Conservation (phyloP, 2,329 filamentous ascomycete species). For the Venturia asperata region DNA sequence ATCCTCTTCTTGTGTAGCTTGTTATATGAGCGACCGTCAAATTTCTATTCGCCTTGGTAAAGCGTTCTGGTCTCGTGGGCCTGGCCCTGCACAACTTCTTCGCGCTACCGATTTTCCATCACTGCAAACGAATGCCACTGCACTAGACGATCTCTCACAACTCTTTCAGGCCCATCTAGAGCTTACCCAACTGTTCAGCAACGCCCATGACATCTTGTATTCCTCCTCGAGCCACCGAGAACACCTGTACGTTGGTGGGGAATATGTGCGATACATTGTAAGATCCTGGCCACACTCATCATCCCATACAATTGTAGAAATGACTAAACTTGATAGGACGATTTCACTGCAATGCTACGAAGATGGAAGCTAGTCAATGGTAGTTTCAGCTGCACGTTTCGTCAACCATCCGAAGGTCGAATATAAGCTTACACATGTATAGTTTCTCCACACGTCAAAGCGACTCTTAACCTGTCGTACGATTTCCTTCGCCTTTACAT, state of each 20-base stretch:
- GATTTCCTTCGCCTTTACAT: slow-evolving; percentile 68
- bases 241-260: slow-evolving; percentile 62
- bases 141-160: slow-evolving; percentile 59
- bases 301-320: background rate
- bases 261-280: slow-evolving; percentile 69
- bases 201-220: slow-evolving; percentile 67
- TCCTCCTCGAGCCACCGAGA: slow-evolving; percentile 63
- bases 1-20: slow-evolving; percentile 33
- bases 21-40: slow-evolving; percentile 60
- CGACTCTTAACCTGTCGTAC: slow-evolving; percentile 61
- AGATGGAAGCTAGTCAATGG: background rate
- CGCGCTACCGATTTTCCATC: slow-evolving; percentile 62
- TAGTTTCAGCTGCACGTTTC: background rate
- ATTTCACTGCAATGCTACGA: slow-evolving; percentile 7
- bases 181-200: slow-evolving; percentile 64
- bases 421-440: slow-evolving; percentile 20
- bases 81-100: slow-evolving; percentile 58
- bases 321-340: background rate
- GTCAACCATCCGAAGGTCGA: background rate
- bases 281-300: slow-evolving; percentile 26
- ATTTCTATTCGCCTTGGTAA: slow-evolving; percentile 65
- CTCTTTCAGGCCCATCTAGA: slow-evolving; percentile 67
- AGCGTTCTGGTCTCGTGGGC: slow-evolving; percentile 67
- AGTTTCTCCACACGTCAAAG: slow-evolving; percentile 59
- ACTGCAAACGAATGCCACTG: slow-evolving; percentile 50